Percentiles rank a stretch among this genome's conserved stretches.
These are phyloP conservation scores for Amanita jacksonii DNA, from an alignment of 768 basidiomycete species.

Conservation along the genomic window DNA sequence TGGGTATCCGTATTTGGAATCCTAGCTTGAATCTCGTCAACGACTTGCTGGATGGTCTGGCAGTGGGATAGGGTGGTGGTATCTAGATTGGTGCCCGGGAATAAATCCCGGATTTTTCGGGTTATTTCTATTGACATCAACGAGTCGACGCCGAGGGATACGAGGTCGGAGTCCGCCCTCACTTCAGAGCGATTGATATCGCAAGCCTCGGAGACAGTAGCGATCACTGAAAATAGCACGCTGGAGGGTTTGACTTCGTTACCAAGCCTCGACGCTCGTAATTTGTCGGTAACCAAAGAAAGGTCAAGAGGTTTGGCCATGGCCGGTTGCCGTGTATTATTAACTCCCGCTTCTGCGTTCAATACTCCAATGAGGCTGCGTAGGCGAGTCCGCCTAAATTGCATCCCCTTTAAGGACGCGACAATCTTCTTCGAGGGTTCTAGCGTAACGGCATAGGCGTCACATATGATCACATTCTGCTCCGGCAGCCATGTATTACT, in stretches of 20 bases:
- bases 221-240: slow-evolving; percentile 20
- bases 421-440: slow-evolving; percentile 32
- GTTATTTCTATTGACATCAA: slow-evolving; percentile 52
- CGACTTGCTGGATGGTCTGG: slow-evolving; percentile 27
- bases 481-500: slow-evolving; percentile 33
- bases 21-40: background rate
- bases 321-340: background rate
- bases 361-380: slow-evolving; percentile 33
- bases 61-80: slow-evolving; percentile 24
- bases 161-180: slow-evolving; percentile 33
- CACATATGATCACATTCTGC: slow-evolving; percentile 36
- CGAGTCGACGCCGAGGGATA: slow-evolving; percentile 53
- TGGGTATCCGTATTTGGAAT: slow-evolving; percentile 13
- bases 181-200: slow-evolving; percentile 25
- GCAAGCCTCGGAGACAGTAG: slow-evolving; percentile 33
- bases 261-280: background rate
- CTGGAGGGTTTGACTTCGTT: background rate
- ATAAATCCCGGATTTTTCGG: slow-evolving; percentile 25
- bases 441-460: slow-evolving; percentile 40
- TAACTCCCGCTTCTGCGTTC: background rate
- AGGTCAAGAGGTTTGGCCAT: background rate
- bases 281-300: background rate
- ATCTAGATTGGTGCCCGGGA: slow-evolving; percentile 23
- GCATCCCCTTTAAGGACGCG: slow-evolving; percentile 46
- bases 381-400: slow-evolving; percentile 48